Conservation (phyloP, 2,329 filamentous ascomycete species). For the Diplodia seriata region DNA sequence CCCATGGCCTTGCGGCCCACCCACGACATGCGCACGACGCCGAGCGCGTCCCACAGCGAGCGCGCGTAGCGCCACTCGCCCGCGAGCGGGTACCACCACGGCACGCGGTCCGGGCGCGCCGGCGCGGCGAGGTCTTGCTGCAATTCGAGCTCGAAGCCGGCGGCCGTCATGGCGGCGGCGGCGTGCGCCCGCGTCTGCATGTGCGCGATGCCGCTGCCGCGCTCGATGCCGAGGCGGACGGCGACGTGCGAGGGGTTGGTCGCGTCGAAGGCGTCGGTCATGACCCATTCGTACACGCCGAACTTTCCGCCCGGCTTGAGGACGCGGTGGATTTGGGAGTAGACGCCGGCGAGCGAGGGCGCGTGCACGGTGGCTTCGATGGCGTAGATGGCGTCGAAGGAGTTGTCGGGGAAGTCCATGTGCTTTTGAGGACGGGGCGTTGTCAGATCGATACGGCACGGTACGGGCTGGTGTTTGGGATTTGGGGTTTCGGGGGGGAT, state of each 20-base stretch:
- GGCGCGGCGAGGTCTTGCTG: slow-evolving; percentile 83
- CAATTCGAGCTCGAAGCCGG: slow-evolving; percentile 83
- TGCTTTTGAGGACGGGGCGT: slow-evolving; percentile 59
- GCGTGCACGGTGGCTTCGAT: slow-evolving; percentile 98
- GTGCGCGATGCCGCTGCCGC: slow-evolving; percentile 95
- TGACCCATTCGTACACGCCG: slow-evolving; percentile 98
- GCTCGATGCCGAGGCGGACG: slow-evolving; percentile 95
- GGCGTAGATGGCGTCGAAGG: slow-evolving; percentile 93
- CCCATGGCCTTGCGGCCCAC: slow-evolving; percentile 78
- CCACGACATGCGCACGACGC: slow-evolving; percentile 87
- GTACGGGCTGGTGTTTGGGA: too few relatives aligned
- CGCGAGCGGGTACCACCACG: slow-evolving; percentile 93
- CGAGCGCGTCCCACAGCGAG: slow-evolving; percentile 78
- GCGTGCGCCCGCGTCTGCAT: slow-evolving; percentile 90
- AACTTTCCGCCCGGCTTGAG: slow-evolving; percentile 96
- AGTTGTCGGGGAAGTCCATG: slow-evolving; percentile 92
- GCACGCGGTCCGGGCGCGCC: slow-evolving; percentile 69
- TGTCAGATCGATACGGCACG: too few relatives aligned
- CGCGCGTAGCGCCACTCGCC: slow-evolving; percentile 85
- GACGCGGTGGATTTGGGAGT: slow-evolving; percentile 91
- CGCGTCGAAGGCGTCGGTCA: slow-evolving; percentile 96
- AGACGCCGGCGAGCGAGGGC: slow-evolving; percentile 86
- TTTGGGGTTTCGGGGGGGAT: not conserved
- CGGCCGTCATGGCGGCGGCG: slow-evolving; percentile 79
- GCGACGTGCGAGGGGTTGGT: slow-evolving; percentile 83